A percentile compares a stretch with the other conserved stretches of the same genome.
These are phyloP conservation scores for Phytophthora rubi DNA, from an alignment of 352 stramenopile genomes.

Conservation along the genomic window DNA sequence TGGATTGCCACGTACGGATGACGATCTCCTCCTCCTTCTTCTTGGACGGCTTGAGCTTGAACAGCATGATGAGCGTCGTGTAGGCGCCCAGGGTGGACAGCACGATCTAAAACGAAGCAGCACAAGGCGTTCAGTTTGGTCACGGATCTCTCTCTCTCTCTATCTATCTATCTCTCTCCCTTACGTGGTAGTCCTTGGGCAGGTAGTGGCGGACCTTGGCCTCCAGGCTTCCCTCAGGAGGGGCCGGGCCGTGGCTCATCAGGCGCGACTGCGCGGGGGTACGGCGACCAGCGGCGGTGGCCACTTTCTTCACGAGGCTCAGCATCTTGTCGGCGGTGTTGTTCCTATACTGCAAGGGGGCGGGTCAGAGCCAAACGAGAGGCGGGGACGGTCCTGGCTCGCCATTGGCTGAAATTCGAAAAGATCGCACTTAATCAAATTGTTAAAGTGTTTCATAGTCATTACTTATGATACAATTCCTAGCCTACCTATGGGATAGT, in stretches of 20 bases:
- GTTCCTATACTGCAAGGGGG: conserved; percentile 25
- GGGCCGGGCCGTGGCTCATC: conserved; percentile 75
- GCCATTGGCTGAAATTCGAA: conserved; percentile 19
- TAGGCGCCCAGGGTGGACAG: conserved; percentile 84
- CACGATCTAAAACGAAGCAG: conserved; percentile 62
- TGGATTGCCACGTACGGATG: conserved; percentile 36
- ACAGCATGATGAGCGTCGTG: conserved; percentile 77
- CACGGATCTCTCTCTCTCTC: neutral
- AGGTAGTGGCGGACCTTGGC: conserved; percentile 86
- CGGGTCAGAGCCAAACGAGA: conserved; percentile 29
- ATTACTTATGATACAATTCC: conserved; percentile 15
- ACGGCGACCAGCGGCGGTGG: conserved; percentile 41
- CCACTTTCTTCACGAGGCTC: conserved; percentile 80
- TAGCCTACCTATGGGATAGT: conserved; percentile 24
- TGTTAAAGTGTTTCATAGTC: neutral
- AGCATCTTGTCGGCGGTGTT: conserved; percentile 52
- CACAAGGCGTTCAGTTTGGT: no score
- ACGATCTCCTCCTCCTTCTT: conserved; percentile 73
- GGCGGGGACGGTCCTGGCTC: conserved; percentile 4
- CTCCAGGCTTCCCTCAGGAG: conserved; percentile 76
- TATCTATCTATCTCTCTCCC: neutral
- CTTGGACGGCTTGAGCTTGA: conserved; percentile 88
- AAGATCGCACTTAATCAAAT: conserved; percentile 7
- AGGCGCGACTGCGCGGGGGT: conserved; percentile 66
- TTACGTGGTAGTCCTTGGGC: conserved; percentile 88